These are phyloP conservation scores for Mucor mucedo DNA, from an alignment of 371 early-diverging fungal species.

Conservation along the genomic window DNA sequence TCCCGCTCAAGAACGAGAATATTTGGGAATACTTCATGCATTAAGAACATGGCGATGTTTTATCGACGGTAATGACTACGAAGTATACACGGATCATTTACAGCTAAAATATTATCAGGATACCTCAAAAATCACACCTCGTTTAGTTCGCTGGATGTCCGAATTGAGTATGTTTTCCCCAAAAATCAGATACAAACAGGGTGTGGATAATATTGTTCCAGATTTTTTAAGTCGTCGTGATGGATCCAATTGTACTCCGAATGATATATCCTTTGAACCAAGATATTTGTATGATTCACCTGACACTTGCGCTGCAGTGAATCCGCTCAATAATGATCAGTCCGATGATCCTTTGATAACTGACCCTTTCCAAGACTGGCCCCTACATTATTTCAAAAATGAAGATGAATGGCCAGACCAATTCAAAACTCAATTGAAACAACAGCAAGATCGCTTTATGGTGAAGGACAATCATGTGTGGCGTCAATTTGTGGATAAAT, in stretches of 20 bases:
- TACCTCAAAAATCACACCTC: constrained; percentile 29
- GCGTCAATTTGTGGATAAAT: not conserved
- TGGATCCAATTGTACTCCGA: not conserved
- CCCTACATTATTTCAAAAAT: not conserved
- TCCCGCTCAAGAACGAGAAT: constrained; percentile 40
- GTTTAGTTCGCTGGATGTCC: constrained; percentile 28
- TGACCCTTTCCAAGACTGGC: constrained; percentile 6
- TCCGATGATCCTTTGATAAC: not conserved
- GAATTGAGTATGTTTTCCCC: not conserved
- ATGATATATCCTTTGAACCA: not conserved
- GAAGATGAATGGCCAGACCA: not conserved
- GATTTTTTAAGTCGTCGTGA: not conserved
- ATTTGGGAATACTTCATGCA: constrained; percentile 37
- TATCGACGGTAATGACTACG: constrained; percentile 27
- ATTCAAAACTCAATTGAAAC: not conserved
- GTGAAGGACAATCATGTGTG: not conserved
- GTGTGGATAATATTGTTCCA: not conserved
- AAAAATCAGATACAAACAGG: not conserved
- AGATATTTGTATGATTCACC: constrained; percentile 3
- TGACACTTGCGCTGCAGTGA: not conserved
- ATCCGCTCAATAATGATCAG: not conserved
- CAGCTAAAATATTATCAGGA: constrained; percentile 30
- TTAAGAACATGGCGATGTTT: constrained; percentile 40
- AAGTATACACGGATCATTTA: constrained; percentile 33
- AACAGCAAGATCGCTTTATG: not conserved